Evolutionary conservation across 768 basidiomycete genomes (phyloP), one percentile per base, ranked within the genome.

Genomic region (Calocybe indica): DNA sequence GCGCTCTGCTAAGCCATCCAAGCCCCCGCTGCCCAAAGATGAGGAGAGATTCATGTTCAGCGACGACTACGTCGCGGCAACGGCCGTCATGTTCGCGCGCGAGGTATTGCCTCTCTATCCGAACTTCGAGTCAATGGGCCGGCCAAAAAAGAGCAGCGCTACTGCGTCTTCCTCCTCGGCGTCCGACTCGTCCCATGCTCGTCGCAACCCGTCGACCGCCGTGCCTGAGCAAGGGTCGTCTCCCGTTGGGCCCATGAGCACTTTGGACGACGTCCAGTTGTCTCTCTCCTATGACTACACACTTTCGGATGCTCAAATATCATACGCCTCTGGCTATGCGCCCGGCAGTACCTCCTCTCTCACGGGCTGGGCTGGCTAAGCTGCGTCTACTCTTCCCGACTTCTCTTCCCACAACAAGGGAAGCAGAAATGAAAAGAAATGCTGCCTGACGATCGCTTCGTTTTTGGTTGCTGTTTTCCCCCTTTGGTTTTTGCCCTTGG

Each of bases 311-410:
- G 53, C 53, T 6, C 50, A 52, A 9, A 43, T 55, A 14, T 45
- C 54, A 29, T 57, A 59, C 38, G 47, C 55, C 35, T 56, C 63
- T 43, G 40, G 58, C 5, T 61, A 62, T 48, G 56, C 62, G 8
- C 52, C 62, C 12, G 57, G 56, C 30, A 61, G 61, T 40, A 64
- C 54, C 47, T 72, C 69, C n/a, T 75, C 74, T 5, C 62, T 75
- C 44, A 74, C 69, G 12, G 73, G 73, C 1, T 74, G 74, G 74
- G 73, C 76, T 37, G 74, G 74, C 9, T 73, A 62, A 66, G 40
- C 48, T 54, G 53, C 14, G 51, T 58, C 52, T 54, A 45, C 22
- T 34, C 46, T 22, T 47, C 7, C 41, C 32, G 15, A 6, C 40
- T 52, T 37, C 49, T 34, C 49, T 8, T 22, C 22, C 22, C 22